Conservation (phyloP, 129 eudicot genomes). For the Oenanthe sinensis region DNA sequence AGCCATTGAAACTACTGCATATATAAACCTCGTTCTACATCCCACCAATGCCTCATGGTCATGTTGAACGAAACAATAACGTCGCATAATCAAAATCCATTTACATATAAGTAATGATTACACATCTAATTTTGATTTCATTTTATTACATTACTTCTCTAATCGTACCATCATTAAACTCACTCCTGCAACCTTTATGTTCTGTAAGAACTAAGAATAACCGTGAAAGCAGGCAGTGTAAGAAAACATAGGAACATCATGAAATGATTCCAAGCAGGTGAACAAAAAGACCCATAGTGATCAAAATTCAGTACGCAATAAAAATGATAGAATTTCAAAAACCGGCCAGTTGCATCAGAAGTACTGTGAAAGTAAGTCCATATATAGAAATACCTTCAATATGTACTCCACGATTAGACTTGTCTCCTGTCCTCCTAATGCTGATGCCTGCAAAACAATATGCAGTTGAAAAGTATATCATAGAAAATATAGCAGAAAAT, state of each 20-base stretch:
- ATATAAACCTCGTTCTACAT: background rate
- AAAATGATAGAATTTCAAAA: background rate
- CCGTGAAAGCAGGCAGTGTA: background rate
- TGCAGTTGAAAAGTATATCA: background rate
- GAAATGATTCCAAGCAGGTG: background rate
- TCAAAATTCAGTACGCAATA: background rate
- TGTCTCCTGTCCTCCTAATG: slow-evolving; percentile 79
- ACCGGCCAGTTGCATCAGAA: background rate
- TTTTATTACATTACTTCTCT: background rate
- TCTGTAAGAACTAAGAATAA: background rate
- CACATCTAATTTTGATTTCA: background rate
- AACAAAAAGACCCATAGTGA: background rate
- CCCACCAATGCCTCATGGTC: background rate
- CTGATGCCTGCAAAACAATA: slow-evolving; percentile 46
- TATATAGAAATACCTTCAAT: slow-evolving; percentile 62
- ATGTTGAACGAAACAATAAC: background rate
- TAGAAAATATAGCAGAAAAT: background rate
- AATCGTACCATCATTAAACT: background rate
- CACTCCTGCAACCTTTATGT: background rate
- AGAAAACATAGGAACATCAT: background rate
- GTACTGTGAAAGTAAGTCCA: slow-evolving; percentile 3
- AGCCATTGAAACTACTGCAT: background rate
- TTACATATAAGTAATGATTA: background rate
- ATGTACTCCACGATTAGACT: slow-evolving; percentile 84
- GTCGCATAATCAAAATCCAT: background rate